Base-by-base conservation (phyloP, 352 stramenopile species). In the Phytophthora tentaculata region DNA sequence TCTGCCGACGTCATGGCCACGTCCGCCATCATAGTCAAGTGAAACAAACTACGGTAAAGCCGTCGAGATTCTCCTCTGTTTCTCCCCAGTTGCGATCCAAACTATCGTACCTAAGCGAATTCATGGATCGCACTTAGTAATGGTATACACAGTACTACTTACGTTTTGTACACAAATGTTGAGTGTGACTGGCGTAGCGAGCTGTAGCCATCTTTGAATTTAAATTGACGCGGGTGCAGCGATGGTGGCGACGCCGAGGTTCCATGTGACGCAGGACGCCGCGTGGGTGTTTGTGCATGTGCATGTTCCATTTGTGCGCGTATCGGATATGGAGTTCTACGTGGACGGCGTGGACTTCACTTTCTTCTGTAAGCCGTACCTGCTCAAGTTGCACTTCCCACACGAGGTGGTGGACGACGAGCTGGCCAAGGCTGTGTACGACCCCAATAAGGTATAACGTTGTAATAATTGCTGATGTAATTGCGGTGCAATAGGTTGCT, bases 341-440 rank as follows among this genome's bases (percentile, higher is more conserved):
- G 88, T 97, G 20, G 90, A 98, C 67, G 85, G 88, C 62, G 66
- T 65, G 70, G 85, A 94, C 50, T 99, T 98, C 74, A 90, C 88
- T 29, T 98, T 98, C 76, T 98, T 92, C 76, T 98, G 96, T 76
- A 98, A 98, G 63, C 98, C 98, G 14, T 99, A 99, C 74, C 73
- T 99, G 57, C 88, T 99, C 52, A 98, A 98, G 65, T 79, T 99
- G 43, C 86, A 92, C 58, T 97, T 99, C 76, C 90, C 95, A 19
- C 74, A 92, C 61, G 79, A 84, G 63, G 83, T 97, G 10, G 78
- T 95, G 35, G 94, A 98, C 70, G 83, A 98, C 57, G 95, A 98
- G 32, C 62, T 87, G 39, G 82, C 86, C 41, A 97, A 97, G 74
- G 89, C 88, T 12, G 90, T 97, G 37, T 98, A 97, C 62, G 91